These are phyloP conservation scores for Phytophthora niederhauseri DNA, from an alignment of 352 stramenopile genomes.

Conservation along the genomic window DNA sequence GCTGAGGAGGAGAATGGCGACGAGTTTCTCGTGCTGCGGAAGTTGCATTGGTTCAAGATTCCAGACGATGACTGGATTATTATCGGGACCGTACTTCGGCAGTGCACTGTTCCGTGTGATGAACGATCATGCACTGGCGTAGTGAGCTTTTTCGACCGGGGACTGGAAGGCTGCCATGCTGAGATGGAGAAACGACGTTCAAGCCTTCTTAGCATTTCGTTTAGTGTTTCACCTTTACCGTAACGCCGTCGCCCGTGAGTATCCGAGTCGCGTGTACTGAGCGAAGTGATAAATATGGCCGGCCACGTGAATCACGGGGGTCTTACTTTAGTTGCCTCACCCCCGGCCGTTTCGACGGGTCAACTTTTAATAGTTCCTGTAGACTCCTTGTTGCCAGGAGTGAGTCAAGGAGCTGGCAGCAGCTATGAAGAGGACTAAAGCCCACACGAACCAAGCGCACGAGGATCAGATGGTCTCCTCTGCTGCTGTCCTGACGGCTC, in stretches of 20 bases:
- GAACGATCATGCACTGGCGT: neutral
- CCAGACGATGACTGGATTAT: neutral
- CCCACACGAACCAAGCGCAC: neutral
- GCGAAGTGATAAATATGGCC: too few relatives aligned
- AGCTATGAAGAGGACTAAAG: neutral
- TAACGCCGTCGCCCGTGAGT: neutral
- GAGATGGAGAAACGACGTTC: neutral
- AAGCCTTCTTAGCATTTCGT: neutral
- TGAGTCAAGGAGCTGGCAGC: neutral
- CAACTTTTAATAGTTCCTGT: neutral
- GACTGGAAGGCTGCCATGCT: neutral
- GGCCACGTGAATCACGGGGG: too few relatives aligned
- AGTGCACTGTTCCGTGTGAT: neutral
- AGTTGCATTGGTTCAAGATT: slow-evolving; percentile 1
- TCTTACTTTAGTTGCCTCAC: too few relatives aligned
- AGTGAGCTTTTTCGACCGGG: slow-evolving; percentile 7
- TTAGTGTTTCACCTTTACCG: neutral
- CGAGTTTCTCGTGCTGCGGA: slow-evolving; percentile 9
- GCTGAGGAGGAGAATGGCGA: slow-evolving; percentile 1
- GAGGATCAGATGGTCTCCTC: neutral
- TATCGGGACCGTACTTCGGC: neutral
- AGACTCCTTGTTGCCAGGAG: neutral
- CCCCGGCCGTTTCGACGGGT: neutral
- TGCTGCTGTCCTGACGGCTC: neutral
- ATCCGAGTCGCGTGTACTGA: too few relatives aligned